Base-by-base conservation (phyloP, 1,284 basidiomycete species). In the Microbotryum saponariae region DNA sequence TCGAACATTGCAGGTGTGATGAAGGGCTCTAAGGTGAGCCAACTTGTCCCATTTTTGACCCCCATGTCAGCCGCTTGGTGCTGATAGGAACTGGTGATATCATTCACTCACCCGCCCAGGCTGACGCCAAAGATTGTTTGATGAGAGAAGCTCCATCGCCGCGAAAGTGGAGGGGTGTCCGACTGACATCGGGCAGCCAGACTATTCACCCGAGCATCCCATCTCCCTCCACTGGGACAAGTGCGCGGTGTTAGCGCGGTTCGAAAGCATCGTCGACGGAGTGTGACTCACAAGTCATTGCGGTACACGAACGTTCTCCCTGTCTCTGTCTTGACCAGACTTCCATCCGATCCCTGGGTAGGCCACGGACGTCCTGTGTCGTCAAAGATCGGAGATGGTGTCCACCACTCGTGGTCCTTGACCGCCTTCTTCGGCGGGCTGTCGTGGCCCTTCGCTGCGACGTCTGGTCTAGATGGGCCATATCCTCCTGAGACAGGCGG, bases 11-110 rank as follows among this genome's bases (percentile, higher is more conserved):
- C 83, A 16, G 91, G 90, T 6, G 81, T 78, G 76, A 90, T 82
- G 75, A 93, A 91, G 48, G 93, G 93, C 79, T 97, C 93, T 1
- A 87, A 83, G 51, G 85, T 83, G 58, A 96, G 82, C 87, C 93
- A 91, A 10, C 51, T 53, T 18, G 37, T 33, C 2, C 29, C 48
- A 29, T 3, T 50, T 16, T 27, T 6, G 6, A 27, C 27, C 27
- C 16, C 23, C 14, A 8, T 12, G 18, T 23, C 14, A 50, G 23
- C 29, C 3, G 12, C 14, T 12, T 7, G 1, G 23, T 14, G 27
- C 48, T 12, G 12, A 53, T 29, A 8, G 5, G 4, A 27, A 4
- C 63, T 62, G 25, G 6, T 16, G 53, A 54, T 53, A 51, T n/a
- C 51, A 51, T 27, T 12, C 27, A 53, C 51, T 53, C 27, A 53